Conservation (phyloP, 495 filamentous ascomycete species). For the Hyaloscypha hepaticicola region DNA sequence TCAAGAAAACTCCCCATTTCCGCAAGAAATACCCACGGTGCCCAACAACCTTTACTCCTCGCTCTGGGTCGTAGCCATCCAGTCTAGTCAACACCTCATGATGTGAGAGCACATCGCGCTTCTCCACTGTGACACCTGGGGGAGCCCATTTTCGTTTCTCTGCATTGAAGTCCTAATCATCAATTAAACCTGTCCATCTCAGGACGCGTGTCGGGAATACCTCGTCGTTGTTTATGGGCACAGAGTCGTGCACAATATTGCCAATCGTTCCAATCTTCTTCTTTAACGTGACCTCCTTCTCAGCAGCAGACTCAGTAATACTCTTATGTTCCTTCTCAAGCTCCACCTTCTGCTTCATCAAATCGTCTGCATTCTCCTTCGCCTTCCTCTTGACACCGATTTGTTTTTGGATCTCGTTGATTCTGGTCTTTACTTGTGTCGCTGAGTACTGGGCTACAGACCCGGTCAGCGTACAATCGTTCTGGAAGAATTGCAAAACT, state of each 20-base stretch:
- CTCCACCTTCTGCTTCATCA: constrained; percentile 70
- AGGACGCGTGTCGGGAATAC: constrained; percentile 35
- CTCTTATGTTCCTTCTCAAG: constrained; percentile 79
- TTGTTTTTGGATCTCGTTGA: constrained; percentile 85
- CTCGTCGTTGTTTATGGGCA: constrained; percentile 90
- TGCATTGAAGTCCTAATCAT: constrained; percentile 72
- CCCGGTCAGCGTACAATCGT: neutral
- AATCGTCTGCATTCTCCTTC: constrained; percentile 76
- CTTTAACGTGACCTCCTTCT: constrained; percentile 71
- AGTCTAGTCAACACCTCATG: constrained; percentile 89
- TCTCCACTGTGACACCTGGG: constrained; percentile 64
- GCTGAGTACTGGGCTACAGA: constrained; percentile 71
- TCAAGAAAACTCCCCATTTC: constrained; percentile 89
- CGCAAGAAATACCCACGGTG: constrained; percentile 93
- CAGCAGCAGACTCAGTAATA: constrained; percentile 65
- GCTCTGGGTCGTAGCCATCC: constrained; percentile 90
- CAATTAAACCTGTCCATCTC: neutral
- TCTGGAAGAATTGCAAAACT: neutral
- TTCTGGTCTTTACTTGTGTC: constrained; percentile 73
- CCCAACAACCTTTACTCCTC: constrained; percentile 91
- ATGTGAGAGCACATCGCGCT: constrained; percentile 76
- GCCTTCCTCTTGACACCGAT: constrained; percentile 94
- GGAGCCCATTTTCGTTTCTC: constrained; percentile 78
- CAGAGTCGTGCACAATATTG: constrained; percentile 89
- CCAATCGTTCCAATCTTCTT: constrained; percentile 82